Base-by-base conservation (phyloP, 768 basidiomycete species). In the Lactifluus rugatus region DNA sequence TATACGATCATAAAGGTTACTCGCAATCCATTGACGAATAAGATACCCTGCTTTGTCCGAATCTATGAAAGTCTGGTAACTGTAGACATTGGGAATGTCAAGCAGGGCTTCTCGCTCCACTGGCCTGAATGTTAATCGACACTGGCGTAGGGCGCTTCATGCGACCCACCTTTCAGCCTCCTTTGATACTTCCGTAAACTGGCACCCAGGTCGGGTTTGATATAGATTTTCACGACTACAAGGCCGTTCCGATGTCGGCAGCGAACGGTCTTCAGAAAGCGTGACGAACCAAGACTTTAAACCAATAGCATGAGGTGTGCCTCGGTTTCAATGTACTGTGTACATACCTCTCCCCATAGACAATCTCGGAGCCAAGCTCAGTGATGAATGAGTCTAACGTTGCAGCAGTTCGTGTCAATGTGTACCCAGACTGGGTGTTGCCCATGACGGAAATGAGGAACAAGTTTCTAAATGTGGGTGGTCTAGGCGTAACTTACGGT, bases 11-110 rank as follows among this genome's bases (percentile, higher is more conserved):
- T 98, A 99, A 17, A 98, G 75, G 67, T 87, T 97, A 66, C 89
- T 93, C 5, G 91, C 88, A 21, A 92, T 76, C 91, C 92, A 99
- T 70, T 98, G 95, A 21, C 95, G 78, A 54, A 98, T 82, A 31
- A 97, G 81, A 71, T 94, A 98, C 0, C 93, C 96, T 7, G 94
- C 96, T 68, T 89, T 90, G 65, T 97, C 96, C 0, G 93, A 96
- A 72, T 98, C 96, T 4, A 92, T 81, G 56, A 94, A 91, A 0
- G 83, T 76, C 63, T 94, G 91, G 68, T 93, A 94, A 59, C 82
- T 84, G 70, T 93, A 89, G 10, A 94, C 80, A 70, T 97, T 96
- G 2, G 87, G 78, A 37, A 96, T 83, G 69, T 94, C 93, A 3
- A 76, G 71, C 37, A 99, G 74, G 0, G 86, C 79, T 60, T 97